Percentiles rank a stretch among this genome's conserved stretches.
phyloP scores from a whole-genome alignment of 441 rosid genomes.

The Erysimum pusillum region DNA sequence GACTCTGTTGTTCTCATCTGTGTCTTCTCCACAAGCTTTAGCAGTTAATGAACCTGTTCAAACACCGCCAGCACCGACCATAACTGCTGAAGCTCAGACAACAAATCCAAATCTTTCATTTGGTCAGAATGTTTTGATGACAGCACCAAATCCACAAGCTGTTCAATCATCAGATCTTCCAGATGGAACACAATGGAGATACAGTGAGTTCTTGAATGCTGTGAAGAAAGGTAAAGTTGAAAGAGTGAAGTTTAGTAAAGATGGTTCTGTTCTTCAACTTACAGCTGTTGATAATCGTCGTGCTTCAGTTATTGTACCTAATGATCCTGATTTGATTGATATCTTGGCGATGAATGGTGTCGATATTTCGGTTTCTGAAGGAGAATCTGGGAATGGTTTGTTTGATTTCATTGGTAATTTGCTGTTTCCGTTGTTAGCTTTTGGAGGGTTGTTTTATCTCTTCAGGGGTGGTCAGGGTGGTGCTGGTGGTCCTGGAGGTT shows the following conservation, averaged over 20 bases:
- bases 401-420: conserved; percentile 80
- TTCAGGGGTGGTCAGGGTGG: conserved; percentile 92
- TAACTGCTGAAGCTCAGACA: conserved; percentile 63
- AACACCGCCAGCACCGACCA: conserved; percentile 55
- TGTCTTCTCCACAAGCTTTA: conserved; percentile 65
- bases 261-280: conserved; percentile 85
- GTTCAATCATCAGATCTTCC: conserved; percentile 77
- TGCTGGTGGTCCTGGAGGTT: conserved; percentile 91
- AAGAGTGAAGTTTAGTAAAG: conserved; percentile 92
- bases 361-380: conserved; percentile 91
- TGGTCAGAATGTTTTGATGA: conserved; percentile 66
- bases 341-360: conserved; percentile 94
- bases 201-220: conserved; percentile 92
- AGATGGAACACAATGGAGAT: conserved; percentile 91
- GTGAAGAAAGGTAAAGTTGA: conserved; percentile 94
- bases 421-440: conserved; percentile 78
- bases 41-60: conserved; percentile 61
- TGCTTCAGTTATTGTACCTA: conserved; percentile 83
- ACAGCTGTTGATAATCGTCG: conserved; percentile 89
- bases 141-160: conserved; percentile 84
- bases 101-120: conserved; percentile 53
- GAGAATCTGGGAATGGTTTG: conserved; percentile 83
- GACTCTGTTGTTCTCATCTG: conserved; percentile 64
- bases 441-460: conserved; percentile 83
- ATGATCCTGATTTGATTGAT: conserved; percentile 93